Conservation (phyloP, 176 grass and related monocot species). For the Cocos nucifera region DNA sequence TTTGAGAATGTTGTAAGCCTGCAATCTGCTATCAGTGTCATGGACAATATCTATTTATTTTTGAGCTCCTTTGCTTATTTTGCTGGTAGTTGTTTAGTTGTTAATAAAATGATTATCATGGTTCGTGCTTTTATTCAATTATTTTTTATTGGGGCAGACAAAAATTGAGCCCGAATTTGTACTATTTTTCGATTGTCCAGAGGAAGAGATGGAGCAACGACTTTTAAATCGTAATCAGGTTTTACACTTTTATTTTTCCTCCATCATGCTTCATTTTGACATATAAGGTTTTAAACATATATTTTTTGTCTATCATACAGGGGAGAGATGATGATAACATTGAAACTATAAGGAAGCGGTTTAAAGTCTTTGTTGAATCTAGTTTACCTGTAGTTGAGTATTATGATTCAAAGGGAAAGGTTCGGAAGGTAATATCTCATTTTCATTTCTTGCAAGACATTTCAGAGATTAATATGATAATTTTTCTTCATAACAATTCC, state of each 20-base stretch:
- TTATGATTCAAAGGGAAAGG: conserved; percentile 35
- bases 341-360: conserved; percentile 30
- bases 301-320: conserved; percentile 10
- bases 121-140: too few relatives aligned
- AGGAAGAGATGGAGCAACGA: conserved; percentile 46
- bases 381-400: conserved; percentile 44
- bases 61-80: too few relatives aligned
- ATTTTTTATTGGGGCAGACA: conserved; percentile 23
- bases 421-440: conserved; percentile 30
- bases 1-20: conserved; percentile 57
- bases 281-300: not conserved
- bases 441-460: not conserved
- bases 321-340: conserved; percentile 49
- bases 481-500: not conserved
- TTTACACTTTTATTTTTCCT: not conserved
- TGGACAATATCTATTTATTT: too few relatives aligned
- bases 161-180: conserved; percentile 59
- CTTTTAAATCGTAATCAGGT: conserved; percentile 50
- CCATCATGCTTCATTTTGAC: not conserved
- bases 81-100: too few relatives aligned
- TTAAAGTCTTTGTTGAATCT: conserved; percentile 39
- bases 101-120: too few relatives aligned
- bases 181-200: conserved; percentile 60
- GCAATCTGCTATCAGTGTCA: not conserved
- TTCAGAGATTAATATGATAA: too few relatives aligned